phyloP scores from a whole-genome alignment of 345 rosid species.

The Turnera subulata region DNA sequence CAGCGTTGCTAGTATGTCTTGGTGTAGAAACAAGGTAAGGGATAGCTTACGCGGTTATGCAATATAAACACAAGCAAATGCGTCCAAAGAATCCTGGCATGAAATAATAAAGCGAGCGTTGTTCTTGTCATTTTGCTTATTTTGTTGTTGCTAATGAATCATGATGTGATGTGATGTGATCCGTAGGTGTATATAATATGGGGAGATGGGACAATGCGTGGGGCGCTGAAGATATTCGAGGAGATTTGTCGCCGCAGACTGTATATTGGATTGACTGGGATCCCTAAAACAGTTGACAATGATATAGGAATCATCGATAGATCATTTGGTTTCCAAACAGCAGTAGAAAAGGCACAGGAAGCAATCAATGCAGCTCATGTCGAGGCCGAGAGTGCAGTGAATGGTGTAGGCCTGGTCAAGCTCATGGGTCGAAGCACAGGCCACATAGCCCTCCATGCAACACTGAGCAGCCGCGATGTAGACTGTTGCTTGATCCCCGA shows the following conservation, averaged over 20 bases:
- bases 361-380: conserved; percentile 82
- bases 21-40: too few species aligned
- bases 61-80: too few species aligned
- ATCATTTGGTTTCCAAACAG: conserved; percentile 93
- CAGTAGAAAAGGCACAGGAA: conserved; percentile 85
- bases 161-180: too few species aligned
- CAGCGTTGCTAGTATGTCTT: too few species aligned
- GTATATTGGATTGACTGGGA: conserved; percentile 50
- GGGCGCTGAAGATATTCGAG: conserved; percentile 62
- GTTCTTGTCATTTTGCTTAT: background rate
- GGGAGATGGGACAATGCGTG: conserved; percentile 88
- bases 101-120: conserved; percentile 3
- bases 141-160: background rate
- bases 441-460: conserved; percentile 81
- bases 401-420: conserved; percentile 84
- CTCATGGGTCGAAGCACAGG: conserved; percentile 94
- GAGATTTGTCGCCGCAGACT: conserved; percentile 51
- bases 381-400: conserved; percentile 92
- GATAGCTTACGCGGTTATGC: too few species aligned
- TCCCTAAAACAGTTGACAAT: conserved; percentile 86
- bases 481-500: conserved; percentile 93
- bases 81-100: too few species aligned
- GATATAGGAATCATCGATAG: conserved; percentile 82
- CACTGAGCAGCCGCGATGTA: conserved; percentile 88
- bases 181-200: conserved; percentile 71